Conservation (phyloP, 257 asterid species). For the Penstemon eatonii region DNA sequence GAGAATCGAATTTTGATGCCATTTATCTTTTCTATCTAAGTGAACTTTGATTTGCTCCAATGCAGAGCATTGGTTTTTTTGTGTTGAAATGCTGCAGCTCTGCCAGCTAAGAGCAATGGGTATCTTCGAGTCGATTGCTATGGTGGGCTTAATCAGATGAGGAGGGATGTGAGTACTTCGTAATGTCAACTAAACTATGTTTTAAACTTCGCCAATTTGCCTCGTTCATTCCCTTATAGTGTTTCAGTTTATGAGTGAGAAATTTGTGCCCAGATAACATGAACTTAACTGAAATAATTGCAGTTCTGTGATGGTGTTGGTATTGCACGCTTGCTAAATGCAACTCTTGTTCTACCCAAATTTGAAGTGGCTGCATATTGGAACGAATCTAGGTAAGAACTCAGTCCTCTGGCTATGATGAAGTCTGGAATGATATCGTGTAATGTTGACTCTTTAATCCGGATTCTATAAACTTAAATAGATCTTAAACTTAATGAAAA, state of each 20-base stretch:
- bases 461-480: conserved; percentile 3
- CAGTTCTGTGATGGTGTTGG: conserved; percentile 99
- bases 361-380: conserved; percentile 98
- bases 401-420: neutral
- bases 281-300: conserved; percentile 22
- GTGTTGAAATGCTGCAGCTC: conserved; percentile 79
- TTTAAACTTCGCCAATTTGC: neutral
- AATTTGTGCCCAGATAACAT: neutral
- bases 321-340: conserved; percentile 89
- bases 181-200: conserved; percentile 12
- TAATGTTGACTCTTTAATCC: conserved; percentile 2
- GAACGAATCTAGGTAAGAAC: conserved; percentile 85
- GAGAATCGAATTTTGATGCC: neutral
- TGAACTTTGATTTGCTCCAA: conserved; percentile 63
- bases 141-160: conserved; percentile 99
- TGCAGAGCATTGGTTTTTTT: conserved; percentile 75
- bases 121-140: conserved; percentile 95
- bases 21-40: conserved; percentile 52
- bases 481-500: conserved; percentile 7
- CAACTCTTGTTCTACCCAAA: conserved; percentile 92
- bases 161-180: conserved; percentile 83
- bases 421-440: neutral
- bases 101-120: conserved; percentile 77
- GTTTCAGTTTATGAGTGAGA: conserved; percentile 5
- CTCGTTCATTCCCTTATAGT: conserved; percentile 7